These are phyloP conservation scores for Lentithecium fluviatile DNA, from an alignment of 495 filamentous ascomycete species.

Conservation along the genomic window DNA sequence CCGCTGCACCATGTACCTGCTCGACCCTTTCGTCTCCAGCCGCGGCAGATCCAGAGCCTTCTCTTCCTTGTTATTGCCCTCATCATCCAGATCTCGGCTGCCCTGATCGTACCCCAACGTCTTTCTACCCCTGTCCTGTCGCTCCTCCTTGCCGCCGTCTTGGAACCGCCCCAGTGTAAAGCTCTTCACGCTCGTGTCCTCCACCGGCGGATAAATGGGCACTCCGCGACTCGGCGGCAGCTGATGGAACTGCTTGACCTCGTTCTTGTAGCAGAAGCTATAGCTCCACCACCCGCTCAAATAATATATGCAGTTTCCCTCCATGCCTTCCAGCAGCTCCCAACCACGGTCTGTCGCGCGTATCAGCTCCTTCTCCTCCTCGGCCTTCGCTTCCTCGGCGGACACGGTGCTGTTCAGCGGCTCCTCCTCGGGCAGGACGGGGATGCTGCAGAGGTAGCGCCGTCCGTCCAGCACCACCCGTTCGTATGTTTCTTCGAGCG, in stretches of 20 bases:
- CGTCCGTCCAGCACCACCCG: slow-evolving; percentile 66
- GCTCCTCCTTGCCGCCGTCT: slow-evolving; percentile 22
- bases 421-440: slow-evolving; percentile 59
- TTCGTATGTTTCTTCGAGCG: slow-evolving; percentile 61
- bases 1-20: slow-evolving; percentile 86
- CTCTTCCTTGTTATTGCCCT: slow-evolving; percentile 40
- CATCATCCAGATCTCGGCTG: slow-evolving; percentile 41
- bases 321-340: slow-evolving; percentile 84
- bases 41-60: slow-evolving; percentile 33
- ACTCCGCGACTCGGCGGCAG: slow-evolving; percentile 63
- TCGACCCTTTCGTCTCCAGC: slow-evolving; percentile 65
- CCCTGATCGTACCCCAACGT: slow-evolving; percentile 40
- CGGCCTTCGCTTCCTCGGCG: slow-evolving; percentile 56
- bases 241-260: slow-evolving; percentile 91
- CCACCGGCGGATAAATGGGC: slow-evolving; percentile 66
- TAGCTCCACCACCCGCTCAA: slow-evolving; percentile 96
- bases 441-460: slow-evolving; percentile 82
- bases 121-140: slow-evolving; percentile 35
- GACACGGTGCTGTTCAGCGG: slow-evolving; percentile 55
- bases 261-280: slow-evolving; percentile 85
- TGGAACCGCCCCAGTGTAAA: slow-evolving; percentile 72
- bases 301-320: slow-evolving; percentile 87
- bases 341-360: slow-evolving; percentile 81
- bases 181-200: slow-evolving; percentile 72
- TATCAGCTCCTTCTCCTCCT: slow-evolving; percentile 80